Base-by-base conservation (phyloP, 228 moss, liverwort and hornwort genomes). In the Sphagnum magellanicum region DNA sequence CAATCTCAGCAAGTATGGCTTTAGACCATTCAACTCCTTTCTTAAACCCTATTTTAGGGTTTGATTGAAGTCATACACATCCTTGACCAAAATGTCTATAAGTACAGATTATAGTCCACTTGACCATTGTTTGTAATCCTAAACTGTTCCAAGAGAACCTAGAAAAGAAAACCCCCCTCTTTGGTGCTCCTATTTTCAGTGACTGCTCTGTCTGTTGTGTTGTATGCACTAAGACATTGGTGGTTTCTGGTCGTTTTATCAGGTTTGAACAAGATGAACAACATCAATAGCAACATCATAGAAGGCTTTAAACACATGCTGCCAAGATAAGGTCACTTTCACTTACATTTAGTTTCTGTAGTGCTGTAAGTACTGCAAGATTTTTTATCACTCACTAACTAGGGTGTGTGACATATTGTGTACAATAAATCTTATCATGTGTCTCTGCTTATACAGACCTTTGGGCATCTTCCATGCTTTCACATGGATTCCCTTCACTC, bases 331-430 rank as follows among this genome's bases (percentile, higher is more conserved):
- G 64, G 71, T 58, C 63, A 53, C 75, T 68, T 68, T 72, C 76
- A 57, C 53, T 71, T 64, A 63, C 76, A 82, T 79, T 78, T 67
- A 80, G 53, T 68, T 83, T 17, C 17, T 78, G 80, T 77, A 76
- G 78, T 74, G 66, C 66, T 77, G 68, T 81, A 72, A 68, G 75
- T 79, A 74, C 79, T 74, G 67, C 74, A 68, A 73, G 76, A 68
- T 64, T 74, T 17, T 17, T 17, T 17, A 51, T 62, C 70, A 61
- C 74, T 73, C 74, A 76, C 72, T 79, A 79, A 81, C 70, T 81
- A 78, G 79, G 12, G 69, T 59, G 70, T 81, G 79, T 81, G 81
- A 70, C 66, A 79, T 67, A 63, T 76, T 85, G 74, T 85, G 85
- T 81, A 85, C 74, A 76, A 79, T 84, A 76, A 67, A 78, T 84